phyloP scores from a whole-genome alignment of 2,329 filamentous ascomycete species.

The Cryphonectria nitschkei region DNA sequence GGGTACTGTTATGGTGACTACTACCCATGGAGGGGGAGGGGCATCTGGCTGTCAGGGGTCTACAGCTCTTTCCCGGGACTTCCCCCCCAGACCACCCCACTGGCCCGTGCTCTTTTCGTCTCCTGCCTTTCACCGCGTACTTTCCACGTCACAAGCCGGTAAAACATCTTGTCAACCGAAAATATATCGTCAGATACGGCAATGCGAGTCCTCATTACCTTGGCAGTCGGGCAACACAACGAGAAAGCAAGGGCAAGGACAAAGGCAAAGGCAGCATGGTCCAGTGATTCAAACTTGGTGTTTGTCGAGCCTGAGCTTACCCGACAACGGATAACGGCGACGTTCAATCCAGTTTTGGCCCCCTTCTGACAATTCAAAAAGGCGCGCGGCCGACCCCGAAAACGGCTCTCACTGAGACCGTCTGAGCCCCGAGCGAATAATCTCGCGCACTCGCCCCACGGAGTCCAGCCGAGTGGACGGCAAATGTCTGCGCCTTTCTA shows the following conservation, averaged over 20 bases:
- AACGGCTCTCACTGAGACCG: not conserved
- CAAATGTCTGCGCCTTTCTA: not conserved
- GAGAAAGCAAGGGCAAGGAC: not conserved
- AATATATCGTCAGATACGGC: slow-evolving; percentile 10
- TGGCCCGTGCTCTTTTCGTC: slow-evolving; percentile 5
- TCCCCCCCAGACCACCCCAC: not conserved
- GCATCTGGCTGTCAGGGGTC: not conserved
- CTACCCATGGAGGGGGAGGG: not conserved
- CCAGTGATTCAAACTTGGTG: not conserved
- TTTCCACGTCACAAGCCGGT: not conserved
- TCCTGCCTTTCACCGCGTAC: not conserved
- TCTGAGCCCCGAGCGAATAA: not conserved
- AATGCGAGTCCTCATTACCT: not conserved
- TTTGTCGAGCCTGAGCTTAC: not conserved
- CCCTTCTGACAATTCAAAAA: not conserved
- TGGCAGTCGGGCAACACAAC: not conserved
- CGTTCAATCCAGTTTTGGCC: not conserved
- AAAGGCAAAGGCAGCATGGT: not conserved
- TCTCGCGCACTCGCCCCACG: slow-evolving; percentile 7
- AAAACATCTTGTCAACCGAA: slow-evolving; percentile 5
- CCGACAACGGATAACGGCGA: not conserved
- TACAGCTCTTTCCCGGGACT: not conserved
- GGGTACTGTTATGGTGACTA: not conserved
- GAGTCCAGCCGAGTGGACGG: slow-evolving; percentile 7
- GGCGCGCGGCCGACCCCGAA: slow-evolving; percentile 5